Base-by-base conservation (phyloP, 2,329 filamentous ascomycete species). In the Claviceps paspali region DNA sequence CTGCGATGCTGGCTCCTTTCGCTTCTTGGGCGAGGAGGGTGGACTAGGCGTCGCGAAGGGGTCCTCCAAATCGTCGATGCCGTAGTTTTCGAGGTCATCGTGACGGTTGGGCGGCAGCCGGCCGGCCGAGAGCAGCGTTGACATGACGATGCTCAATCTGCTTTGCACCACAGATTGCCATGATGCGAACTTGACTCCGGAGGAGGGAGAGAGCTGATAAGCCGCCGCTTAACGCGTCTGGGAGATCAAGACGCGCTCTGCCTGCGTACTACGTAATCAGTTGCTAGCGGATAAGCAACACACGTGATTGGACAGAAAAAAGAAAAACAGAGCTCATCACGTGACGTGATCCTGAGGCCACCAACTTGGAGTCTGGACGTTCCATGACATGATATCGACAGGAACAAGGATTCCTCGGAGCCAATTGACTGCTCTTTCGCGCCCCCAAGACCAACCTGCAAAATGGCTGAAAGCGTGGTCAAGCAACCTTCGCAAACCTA, bases 41-140 rank as follows among this genome's bases (percentile, higher is more conserved):
- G 62, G 53, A 37, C 55, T 62, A 15, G 61, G 63, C n/a, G 67
- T 62, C 18, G 60, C 56, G 41, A 73, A 68, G 1, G 65, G 64
- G 36, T 68, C 63, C 30, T 65, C 55, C 10, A 67, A 54, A 44
- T 69, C 64, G 37, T 70, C 76, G 9, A 77, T 64, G 47, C 85
- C 79, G 52, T 88, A 88, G 49, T 87, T 74, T 47, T 91, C 79
- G 8, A 93, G 65, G 35, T 79, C 76, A 43, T 82, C 74, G 21
- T 77, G 60, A 18, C 41, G 38, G 2, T 42, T 36, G 0, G 41
- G 29, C 1, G 32, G 38, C 12, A 42, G 18, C 9, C 39, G 32
- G 14, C 41, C 41, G 1, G 50, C 47, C 14, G 43, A 29, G 6
- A 46, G 40, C 22, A 52, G 41, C 2, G 52, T 45, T 10, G 49